These are phyloP conservation scores for Multifurca ochricompacta DNA, from an alignment of 768 basidiomycete genomes.

Conservation along the genomic window DNA sequence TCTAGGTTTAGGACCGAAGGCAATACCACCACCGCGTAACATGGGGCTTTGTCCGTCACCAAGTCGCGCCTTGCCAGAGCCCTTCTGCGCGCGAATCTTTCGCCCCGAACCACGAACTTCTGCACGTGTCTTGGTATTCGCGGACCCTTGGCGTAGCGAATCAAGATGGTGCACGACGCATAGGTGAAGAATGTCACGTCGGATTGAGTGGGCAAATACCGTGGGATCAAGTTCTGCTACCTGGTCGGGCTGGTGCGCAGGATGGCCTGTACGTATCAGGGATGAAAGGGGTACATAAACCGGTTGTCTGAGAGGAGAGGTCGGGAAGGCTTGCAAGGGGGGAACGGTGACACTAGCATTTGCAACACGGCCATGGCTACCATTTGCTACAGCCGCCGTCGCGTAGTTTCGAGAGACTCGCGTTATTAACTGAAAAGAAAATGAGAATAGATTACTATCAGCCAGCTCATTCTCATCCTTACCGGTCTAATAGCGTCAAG, in stretches of 20 bases:
- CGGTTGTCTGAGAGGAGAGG: conserved; percentile 35
- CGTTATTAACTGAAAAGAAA: not conserved
- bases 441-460: not conserved
- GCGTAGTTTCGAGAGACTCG: conserved; percentile 18
- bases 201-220: conserved; percentile 86
- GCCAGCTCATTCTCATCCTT: not conserved
- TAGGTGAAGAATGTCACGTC: conserved; percentile 87
- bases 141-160: conserved; percentile 84
- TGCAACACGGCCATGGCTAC: not conserved
- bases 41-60: conserved; percentile 86
- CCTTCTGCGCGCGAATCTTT: conserved; percentile 91
- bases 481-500: not conserved
- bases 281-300: conserved; percentile 56
- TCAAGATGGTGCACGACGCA: conserved; percentile 87
- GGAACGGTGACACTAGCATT: not conserved
- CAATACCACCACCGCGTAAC: conserved; percentile 85
- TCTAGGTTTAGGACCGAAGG: conserved; percentile 85
- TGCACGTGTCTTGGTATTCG: conserved; percentile 83
- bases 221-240: conserved; percentile 63
- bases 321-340: conserved; percentile 24
- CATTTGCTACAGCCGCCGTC: conserved; percentile 11
- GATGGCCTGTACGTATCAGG: conserved; percentile 40
- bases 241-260: conserved; percentile 33
- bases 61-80: conserved; percentile 80
- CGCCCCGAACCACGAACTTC: conserved; percentile 85